Percentiles rank a stretch among this genome's conserved stretches.
Conservation (phyloP, 2,329 filamentous ascomycete genomes). For the Botrytis aclada region DNA sequence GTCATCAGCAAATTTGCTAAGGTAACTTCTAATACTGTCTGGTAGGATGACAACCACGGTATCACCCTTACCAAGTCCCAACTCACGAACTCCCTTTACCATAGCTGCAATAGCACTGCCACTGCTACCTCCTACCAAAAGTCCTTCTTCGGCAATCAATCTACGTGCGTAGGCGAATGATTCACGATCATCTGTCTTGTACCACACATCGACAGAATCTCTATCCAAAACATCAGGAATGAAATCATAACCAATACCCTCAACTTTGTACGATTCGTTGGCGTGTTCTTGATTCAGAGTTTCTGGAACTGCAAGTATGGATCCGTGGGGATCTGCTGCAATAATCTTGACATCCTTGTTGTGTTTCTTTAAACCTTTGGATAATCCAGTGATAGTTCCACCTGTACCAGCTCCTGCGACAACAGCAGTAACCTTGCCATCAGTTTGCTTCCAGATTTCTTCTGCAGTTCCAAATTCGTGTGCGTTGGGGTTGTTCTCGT, state of each 20-base stretch:
- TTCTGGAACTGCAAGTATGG: slow-evolving; percentile 81
- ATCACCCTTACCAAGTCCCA: slow-evolving; percentile 76
- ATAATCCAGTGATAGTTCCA: slow-evolving; percentile 89
- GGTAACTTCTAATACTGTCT: slow-evolving; percentile 94
- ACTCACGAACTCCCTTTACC: slow-evolving; percentile 72
- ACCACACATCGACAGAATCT: slow-evolving; percentile 83
- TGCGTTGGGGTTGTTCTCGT: slow-evolving; percentile 85
- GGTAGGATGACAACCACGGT: slow-evolving; percentile 88
- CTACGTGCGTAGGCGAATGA: slow-evolving; percentile 88
- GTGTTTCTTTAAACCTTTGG: slow-evolving; percentile 82
- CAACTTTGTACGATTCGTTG: slow-evolving; percentile 92
- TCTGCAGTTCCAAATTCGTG: slow-evolving; percentile 94
- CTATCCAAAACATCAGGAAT: slow-evolving; percentile 90
- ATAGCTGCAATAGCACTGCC: slow-evolving; percentile 86
- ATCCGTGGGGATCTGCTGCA: slow-evolving; percentile 88
- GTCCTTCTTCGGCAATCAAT: slow-evolving; percentile 88
- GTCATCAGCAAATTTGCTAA: slow-evolving; percentile 97
- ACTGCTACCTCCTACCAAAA: slow-evolving; percentile 89
- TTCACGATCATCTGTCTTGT: slow-evolving; percentile 93
- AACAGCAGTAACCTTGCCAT: slow-evolving; percentile 75
- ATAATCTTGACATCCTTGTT: slow-evolving; percentile 82
- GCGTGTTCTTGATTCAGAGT: slow-evolving; percentile 73
- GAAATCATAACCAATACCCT: slow-evolving; percentile 98
- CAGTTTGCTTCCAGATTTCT: slow-evolving; percentile 92
- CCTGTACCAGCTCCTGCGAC: slow-evolving; percentile 93